These are phyloP conservation scores for Microbotryum scabiosae DNA, from an alignment of 1,284 basidiomycete species.

Conservation along the genomic window DNA sequence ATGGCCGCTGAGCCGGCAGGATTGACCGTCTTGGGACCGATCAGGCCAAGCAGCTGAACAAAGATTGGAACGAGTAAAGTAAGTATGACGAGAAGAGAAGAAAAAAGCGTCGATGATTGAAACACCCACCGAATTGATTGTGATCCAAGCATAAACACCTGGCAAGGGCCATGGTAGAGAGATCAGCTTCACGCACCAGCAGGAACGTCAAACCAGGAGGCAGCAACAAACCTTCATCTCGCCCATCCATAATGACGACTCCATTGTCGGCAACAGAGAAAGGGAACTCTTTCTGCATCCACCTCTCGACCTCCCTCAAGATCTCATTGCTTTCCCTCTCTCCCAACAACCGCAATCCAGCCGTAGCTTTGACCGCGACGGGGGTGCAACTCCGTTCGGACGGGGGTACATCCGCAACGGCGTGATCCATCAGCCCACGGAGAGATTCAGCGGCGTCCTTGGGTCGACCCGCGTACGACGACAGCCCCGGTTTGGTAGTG, in stretches of 20 bases:
- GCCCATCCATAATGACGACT: constrained; percentile 91
- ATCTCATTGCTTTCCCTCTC: constrained; percentile 61
- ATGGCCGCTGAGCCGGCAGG: constrained; percentile 67
- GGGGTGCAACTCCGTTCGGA: constrained; percentile 67
- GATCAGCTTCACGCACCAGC: background rate
- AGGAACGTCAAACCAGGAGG: background rate
- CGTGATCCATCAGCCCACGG: constrained; percentile 71
- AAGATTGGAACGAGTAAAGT: background rate
- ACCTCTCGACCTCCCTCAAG: constrained; percentile 61
- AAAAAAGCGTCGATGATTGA: constrained; percentile 3
- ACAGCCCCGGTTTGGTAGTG: constrained; percentile 73
- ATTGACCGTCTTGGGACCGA: constrained; percentile 51
- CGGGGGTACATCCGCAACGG: constrained; percentile 65
- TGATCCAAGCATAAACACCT: constrained; percentile 92
- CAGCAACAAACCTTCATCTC: constrained; percentile 63
- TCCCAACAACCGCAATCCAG: constrained; percentile 74
- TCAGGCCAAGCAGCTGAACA: constrained; percentile 54
- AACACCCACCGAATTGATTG: constrained; percentile 67
- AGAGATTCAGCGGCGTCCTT: constrained; percentile 68
- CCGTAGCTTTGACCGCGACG: constrained; percentile 89
- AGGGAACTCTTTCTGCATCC: constrained; percentile 59
- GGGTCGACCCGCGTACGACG: constrained; percentile 52
- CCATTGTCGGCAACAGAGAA: constrained; percentile 60
- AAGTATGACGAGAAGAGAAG: background rate
- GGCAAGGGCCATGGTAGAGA: background rate